A percentile compares a stretch with the other conserved stretches of the same genome.
Evolutionary conservation across 2,329 filamentous ascomycete genomes (phyloP).

Genomic region (Xylaria sp.): DNA sequence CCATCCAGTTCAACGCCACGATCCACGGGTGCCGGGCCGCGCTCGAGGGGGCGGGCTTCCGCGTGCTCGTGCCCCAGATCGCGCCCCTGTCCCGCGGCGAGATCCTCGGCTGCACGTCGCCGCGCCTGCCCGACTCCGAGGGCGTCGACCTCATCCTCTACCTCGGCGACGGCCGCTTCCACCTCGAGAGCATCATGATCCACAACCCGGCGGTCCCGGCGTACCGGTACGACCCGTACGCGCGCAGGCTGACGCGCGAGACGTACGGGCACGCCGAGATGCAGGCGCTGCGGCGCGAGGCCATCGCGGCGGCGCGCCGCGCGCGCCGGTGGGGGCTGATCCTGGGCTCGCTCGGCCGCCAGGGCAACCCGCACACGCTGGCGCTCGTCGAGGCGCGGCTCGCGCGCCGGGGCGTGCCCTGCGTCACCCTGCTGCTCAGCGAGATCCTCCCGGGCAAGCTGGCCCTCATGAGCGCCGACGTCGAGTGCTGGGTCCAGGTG

Average conservation of each 20-base stretch:
- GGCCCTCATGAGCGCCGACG: constrained; percentile 87
- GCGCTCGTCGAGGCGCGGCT: constrained; percentile 80
- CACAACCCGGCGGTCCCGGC: constrained; percentile 90
- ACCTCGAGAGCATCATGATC: constrained; percentile 98
- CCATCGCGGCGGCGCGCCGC: constrained; percentile 73
- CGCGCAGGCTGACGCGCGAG: constrained; percentile 86
- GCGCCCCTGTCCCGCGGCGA: constrained; percentile 91
- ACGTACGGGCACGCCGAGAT: constrained; percentile 91
- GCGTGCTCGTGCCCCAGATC: constrained; percentile 87
- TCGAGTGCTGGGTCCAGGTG: constrained; percentile 98
- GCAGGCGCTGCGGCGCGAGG: constrained; percentile 75
- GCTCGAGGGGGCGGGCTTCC: constrained; percentile 83
- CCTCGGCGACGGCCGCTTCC: constrained; percentile 45
- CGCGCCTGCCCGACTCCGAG: constrained; percentile 62
- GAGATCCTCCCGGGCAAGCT: constrained; percentile 98
- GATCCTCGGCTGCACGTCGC: constrained; percentile 96
- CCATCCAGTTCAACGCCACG: constrained; percentile 98
- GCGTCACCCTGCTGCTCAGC: constrained; percentile 82
- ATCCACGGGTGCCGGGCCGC: constrained; percentile 81
- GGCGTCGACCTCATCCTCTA: constrained; percentile 61
- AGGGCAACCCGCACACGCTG: constrained; percentile 95
- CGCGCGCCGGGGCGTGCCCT: constrained; percentile 71
- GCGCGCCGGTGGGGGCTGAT: constrained; percentile 95
- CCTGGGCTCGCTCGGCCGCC: constrained; percentile 85
- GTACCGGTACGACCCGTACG: constrained; percentile 97